Conservation (phyloP, 768 basidiomycete genomes). For the Podaxis sp. region DNA sequence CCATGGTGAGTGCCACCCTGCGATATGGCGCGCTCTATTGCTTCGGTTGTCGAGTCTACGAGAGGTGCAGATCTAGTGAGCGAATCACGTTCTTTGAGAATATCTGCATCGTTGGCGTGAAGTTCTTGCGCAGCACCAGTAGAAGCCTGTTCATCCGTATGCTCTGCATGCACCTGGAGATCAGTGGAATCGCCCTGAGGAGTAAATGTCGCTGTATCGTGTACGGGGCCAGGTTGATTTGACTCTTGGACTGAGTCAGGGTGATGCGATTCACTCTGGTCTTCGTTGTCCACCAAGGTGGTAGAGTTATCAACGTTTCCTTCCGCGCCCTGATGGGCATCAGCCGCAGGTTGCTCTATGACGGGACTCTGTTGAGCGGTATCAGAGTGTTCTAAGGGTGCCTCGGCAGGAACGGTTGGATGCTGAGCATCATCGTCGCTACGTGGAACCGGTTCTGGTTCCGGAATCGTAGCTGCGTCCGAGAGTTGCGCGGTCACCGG, state of each 20-base stretch:
- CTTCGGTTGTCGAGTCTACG: background rate
- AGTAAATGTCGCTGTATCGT: background rate
- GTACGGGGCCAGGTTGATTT: background rate
- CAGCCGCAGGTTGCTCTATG: background rate
- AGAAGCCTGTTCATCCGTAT: background rate
- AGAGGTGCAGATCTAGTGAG: background rate
- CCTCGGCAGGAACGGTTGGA: background rate
- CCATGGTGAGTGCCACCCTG: background rate
- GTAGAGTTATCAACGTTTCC: background rate
- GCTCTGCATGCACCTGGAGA: background rate
- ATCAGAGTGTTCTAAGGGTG: background rate
- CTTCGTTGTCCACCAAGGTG: background rate
- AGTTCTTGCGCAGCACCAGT: background rate
- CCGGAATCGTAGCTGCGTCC: background rate
- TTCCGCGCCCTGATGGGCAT: background rate
- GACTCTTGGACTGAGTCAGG: background rate
- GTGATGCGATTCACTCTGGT: background rate
- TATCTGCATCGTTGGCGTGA: background rate
- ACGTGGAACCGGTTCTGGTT: background rate
- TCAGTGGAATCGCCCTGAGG: background rate
- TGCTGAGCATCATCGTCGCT: background rate
- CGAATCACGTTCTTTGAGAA: background rate
- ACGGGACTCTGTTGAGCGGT: background rate
- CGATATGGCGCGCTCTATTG: background rate
- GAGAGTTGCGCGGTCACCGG: background rate